Percentiles rank a stretch among this genome's conserved stretches.
These are phyloP conservation scores for Byssoonygena ceratinophila DNA, from an alignment of 2,329 filamentous ascomycete species.

Conservation along the genomic window DNA sequence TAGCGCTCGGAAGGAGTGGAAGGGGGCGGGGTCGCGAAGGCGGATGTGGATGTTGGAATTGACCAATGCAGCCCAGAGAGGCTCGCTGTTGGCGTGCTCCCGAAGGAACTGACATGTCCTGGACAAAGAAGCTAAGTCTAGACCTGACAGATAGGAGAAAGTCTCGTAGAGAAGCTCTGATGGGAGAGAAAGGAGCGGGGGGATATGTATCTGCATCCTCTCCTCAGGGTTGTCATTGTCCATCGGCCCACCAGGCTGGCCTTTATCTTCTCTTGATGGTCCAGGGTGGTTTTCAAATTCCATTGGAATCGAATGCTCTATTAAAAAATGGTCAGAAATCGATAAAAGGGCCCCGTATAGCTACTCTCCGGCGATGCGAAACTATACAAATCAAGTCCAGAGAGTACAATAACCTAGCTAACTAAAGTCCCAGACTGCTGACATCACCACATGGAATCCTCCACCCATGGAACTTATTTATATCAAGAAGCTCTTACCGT, in stretches of 20 bases:
- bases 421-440: background rate
- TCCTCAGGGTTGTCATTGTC: background rate
- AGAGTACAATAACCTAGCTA: no score
- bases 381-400: no score
- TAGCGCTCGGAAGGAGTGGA: constrained; percentile 56
- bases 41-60: constrained; percentile 54
- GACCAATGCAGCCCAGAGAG: constrained; percentile 61
- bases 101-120: constrained; percentile 53
- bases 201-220: background rate
- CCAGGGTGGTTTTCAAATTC: background rate
- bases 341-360: background rate
- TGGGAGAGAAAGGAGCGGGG: constrained; percentile 45
- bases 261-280: background rate
- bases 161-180: constrained; percentile 66
- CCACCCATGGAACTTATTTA: no score
- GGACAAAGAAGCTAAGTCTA: constrained; percentile 52
- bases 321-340: background rate
- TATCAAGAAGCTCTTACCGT: no score
- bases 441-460: background rate
- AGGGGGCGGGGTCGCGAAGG: constrained; percentile 49
- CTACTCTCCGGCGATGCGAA: background rate
- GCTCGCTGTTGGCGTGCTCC: constrained; percentile 52
- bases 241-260: background rate
- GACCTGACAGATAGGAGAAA: constrained; percentile 53
- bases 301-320: background rate